Evolutionary conservation across 2,329 filamentous ascomycete species (phyloP).

Genomic region (Monosporascus sp.): DNA sequence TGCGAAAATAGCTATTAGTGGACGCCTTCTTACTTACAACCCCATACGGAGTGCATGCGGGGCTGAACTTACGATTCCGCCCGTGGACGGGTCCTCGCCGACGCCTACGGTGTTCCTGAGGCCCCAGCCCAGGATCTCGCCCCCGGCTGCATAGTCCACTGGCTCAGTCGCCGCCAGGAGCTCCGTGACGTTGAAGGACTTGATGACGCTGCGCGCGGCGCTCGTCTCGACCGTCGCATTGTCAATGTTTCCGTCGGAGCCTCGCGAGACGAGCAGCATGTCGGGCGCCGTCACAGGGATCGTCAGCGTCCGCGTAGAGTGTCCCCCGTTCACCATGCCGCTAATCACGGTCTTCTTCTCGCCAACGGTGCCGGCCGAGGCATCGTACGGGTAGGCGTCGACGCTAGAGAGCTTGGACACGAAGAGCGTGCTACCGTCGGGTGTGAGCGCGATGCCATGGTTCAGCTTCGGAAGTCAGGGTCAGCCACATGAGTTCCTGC

Average conservation of each 20-base stretch:
- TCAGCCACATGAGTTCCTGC: not conserved
- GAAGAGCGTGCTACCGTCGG: slow-evolving; percentile 49
- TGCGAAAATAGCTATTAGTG: not conserved
- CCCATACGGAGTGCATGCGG: no score
- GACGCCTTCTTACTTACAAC: not conserved
- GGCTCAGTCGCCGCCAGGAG: slow-evolving; percentile 17
- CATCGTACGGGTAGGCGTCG: slow-evolving; percentile 61
- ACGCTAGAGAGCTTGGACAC: slow-evolving; percentile 55
- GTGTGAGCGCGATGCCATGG: slow-evolving; percentile 50
- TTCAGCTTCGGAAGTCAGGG: slow-evolving; percentile 37
- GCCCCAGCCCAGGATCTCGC: slow-evolving; percentile 58
- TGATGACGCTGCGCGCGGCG: slow-evolving; percentile 54
- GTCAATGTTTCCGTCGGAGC: slow-evolving; percentile 61
- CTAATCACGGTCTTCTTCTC: slow-evolving; percentile 48
- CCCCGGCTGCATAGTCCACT: slow-evolving; percentile 42
- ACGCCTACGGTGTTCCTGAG: slow-evolving; percentile 68
- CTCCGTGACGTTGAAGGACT: slow-evolving; percentile 43
- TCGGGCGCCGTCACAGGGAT: slow-evolving; percentile 50
- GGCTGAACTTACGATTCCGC: slow-evolving; percentile 33
- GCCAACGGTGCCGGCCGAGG: slow-evolving; percentile 40
- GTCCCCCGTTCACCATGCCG: slow-evolving; percentile 58
- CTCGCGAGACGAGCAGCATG: slow-evolving; percentile 60
- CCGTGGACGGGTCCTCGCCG: slow-evolving; percentile 52
- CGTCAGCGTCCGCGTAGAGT: slow-evolving; percentile 63
- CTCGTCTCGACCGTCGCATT: slow-evolving; percentile 37